Percentiles rank a stretch among this genome's conserved stretches.
Evolutionary conservation across 2,329 filamentous ascomycete species (phyloP).

Genomic region (Pseudogymnoascus pannorum): DNA sequence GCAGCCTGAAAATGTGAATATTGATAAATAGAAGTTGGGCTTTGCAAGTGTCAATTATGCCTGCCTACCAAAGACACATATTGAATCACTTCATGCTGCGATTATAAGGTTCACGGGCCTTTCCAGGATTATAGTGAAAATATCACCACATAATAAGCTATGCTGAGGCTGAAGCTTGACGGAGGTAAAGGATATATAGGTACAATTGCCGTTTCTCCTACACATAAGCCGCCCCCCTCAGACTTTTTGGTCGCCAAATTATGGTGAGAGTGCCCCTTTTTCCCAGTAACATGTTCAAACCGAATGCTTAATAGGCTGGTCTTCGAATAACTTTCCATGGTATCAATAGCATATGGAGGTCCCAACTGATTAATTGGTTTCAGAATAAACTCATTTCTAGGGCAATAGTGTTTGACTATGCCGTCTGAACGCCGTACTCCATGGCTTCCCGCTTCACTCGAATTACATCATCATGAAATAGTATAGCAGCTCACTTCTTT

Average conservation of each 20-base stretch:
- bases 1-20: not conserved
- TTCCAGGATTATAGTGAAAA: not conserved
- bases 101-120: not conserved
- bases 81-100: not conserved
- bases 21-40: not conserved
- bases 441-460: not conserved
- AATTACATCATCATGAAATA: not conserved
- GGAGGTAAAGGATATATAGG: not conserved
- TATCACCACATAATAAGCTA: not conserved
- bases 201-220: not conserved
- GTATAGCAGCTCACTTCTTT: not conserved
- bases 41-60: not conserved
- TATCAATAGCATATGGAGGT: not conserved
- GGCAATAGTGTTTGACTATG: not conserved
- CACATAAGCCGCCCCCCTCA: not conserved
- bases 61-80: not conserved
- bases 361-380: not conserved
- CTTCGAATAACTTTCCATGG: slow-evolving; percentile 18
- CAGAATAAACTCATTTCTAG: not conserved
- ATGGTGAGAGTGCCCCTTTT: not conserved
- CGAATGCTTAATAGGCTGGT: slow-evolving; percentile 12
- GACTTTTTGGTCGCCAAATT: not conserved
- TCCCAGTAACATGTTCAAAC: not conserved
- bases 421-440: not conserved
- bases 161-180: not conserved